Base-by-base conservation (phyloP, 1,284 basidiomycete species). In the Fomes fomentarius region DNA sequence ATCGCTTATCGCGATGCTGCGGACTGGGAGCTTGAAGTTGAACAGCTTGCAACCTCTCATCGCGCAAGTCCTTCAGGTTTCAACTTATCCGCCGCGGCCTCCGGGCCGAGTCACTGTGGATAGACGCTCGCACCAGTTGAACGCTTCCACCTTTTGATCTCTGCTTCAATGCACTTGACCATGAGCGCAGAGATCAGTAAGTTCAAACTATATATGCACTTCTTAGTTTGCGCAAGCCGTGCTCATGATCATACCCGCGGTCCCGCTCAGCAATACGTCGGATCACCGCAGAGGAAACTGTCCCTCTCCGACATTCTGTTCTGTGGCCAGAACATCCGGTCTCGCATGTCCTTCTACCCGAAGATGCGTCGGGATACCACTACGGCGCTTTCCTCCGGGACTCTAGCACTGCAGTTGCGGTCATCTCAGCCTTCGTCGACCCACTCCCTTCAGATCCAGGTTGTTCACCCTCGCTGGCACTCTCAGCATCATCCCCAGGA, bases 341-440 rank as follows among this genome's bases (percentile, higher is more conserved):
- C 10, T 73, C 76, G 46, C 71, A 80, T 60, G 79, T 86, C 48
- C 73, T 69, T 38, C 73, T 84, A 2, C 74, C 79, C 6, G 82
- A 84, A 58, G 83, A 85, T 58, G 68, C 71, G 33, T 50, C 60
- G 6, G 82, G 80, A 3, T 57, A 71, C 54, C 84, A 85, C 70
- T 77, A 79, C 59, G 84, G 82, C 43, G 80, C 80, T 1, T 83
- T 87, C 64, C 42, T 80, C 2, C 54, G 58, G 39, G 54, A 37
- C 17, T 40, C 41, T 44, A 50, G 61, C 47, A 49, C 64, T 6
- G 75, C 80, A 17, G 67, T 81, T 40, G 77, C 79, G 33, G 78
- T 84, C 43, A 78, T 85, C 53, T 86, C 83, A 17, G 64, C 85
- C 19, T 84, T 85, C 68, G 62, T 71, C 44, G 78, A 82, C 52